Conservation (phyloP, 1,284 basidiomycete species). For the Puccinia triticina region DNA sequence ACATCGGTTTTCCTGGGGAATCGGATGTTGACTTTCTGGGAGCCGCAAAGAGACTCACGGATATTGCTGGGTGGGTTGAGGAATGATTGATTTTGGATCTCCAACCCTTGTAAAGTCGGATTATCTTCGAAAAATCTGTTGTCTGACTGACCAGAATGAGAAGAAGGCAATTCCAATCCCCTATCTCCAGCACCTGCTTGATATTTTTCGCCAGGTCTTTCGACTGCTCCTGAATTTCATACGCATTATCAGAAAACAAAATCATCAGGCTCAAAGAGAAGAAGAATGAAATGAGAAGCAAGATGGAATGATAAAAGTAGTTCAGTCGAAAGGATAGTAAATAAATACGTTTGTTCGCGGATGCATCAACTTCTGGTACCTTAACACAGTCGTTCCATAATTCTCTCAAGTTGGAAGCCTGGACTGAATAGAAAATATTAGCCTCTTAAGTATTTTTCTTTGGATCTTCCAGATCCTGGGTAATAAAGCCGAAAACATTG, state of each 20-base stretch:
- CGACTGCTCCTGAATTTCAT: constrained; percentile 3
- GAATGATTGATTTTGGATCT: background rate
- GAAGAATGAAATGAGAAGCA: background rate
- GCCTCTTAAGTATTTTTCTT: background rate
- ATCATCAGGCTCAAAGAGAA: background rate
- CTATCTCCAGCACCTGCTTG: background rate
- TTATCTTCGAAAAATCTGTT: background rate
- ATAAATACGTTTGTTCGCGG: background rate
- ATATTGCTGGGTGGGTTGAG: background rate
- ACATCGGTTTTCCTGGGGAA: background rate
- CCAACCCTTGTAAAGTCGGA: constrained; percentile 4
- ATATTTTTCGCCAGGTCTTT: background rate
- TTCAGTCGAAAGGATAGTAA: background rate
- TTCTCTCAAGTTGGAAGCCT: constrained; percentile 35
- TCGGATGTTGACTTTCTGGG: background rate
- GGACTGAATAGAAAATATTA: constrained; percentile 8
- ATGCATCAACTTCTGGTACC: background rate
- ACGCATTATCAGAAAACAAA: background rate
- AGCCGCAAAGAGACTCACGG: constrained; percentile 12
- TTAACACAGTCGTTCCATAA: constrained; percentile 46
- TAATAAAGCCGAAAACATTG: background rate
- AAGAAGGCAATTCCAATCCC: background rate
- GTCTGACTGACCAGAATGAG: constrained; percentile 1
- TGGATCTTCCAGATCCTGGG: too few relatives aligned
- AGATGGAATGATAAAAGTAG: background rate